phyloP scores from a whole-genome alignment of 2,329 filamentous ascomycete species.

The Phialophora macrospora region DNA sequence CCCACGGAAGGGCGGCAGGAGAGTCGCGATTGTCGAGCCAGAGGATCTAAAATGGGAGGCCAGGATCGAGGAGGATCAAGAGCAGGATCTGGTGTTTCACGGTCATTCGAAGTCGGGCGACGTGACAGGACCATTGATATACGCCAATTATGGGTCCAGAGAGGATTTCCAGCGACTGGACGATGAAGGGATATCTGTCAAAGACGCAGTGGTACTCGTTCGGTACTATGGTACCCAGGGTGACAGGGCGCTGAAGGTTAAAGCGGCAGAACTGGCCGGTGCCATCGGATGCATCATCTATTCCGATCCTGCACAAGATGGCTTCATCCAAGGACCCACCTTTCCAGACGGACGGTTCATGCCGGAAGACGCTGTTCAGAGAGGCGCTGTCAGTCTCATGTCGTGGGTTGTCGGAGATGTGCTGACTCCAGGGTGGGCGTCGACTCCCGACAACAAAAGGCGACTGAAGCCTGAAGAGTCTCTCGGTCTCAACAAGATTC shows the following conservation, averaged over 20 bases:
- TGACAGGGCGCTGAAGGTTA: slow-evolving; percentile 81
- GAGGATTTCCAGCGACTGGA: slow-evolving; percentile 78
- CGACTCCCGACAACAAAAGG: slow-evolving; percentile 55
- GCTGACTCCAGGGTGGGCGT: slow-evolving; percentile 84
- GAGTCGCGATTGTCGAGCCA: slow-evolving; percentile 77
- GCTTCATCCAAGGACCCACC: slow-evolving; percentile 72
- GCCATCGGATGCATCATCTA: slow-evolving; percentile 90
- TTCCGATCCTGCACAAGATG: slow-evolving; percentile 85
- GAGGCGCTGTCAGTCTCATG: slow-evolving; percentile 78
- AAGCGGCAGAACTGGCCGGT: slow-evolving; percentile 83
- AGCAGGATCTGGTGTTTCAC: slow-evolving; percentile 81
- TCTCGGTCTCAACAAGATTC: slow-evolving; percentile 76
- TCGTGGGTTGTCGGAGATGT: slow-evolving; percentile 88
- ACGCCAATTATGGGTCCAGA: slow-evolving; percentile 86
- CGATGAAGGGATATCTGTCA: slow-evolving; percentile 72
- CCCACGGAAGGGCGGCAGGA: slow-evolving; percentile 74
- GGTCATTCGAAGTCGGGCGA: slow-evolving; percentile 86
- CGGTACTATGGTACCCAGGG: slow-evolving; percentile 75
- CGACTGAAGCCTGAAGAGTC: slow-evolving; percentile 73
- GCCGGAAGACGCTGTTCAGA: slow-evolving; percentile 80
- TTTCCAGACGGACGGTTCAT: slow-evolving; percentile 80
- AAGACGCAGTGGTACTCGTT: slow-evolving; percentile 82
- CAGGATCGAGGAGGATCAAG: slow-evolving; percentile 77
- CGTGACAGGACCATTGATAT: slow-evolving; percentile 83
- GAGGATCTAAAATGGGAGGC: slow-evolving; percentile 76